phyloP scores from a whole-genome alignment of 768 basidiomycete genomes.

The Pisolithus sp. region DNA sequence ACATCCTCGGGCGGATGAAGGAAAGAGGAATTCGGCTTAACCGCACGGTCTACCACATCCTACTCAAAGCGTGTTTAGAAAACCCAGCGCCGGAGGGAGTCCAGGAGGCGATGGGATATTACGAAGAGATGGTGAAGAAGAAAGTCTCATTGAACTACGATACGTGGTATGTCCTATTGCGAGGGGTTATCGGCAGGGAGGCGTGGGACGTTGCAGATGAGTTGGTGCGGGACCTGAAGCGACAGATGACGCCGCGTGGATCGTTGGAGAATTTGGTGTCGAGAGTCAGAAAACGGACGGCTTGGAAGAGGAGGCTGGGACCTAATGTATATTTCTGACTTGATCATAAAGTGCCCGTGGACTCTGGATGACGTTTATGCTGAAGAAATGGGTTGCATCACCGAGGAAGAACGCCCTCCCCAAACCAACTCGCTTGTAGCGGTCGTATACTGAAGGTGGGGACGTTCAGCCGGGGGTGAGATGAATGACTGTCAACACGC shows the following conservation, averaged over 20 bases:
- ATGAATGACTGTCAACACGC: slow-evolving; percentile 24
- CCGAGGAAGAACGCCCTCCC: slow-evolving; percentile 61
- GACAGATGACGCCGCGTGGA: slow-evolving; percentile 39
- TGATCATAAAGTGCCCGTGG: slow-evolving; percentile 6
- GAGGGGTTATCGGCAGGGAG: slow-evolving; percentile 50
- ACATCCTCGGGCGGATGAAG: slow-evolving; percentile 56
- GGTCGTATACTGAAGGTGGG: slow-evolving; percentile 52
- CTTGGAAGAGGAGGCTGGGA: slow-evolving; percentile 24
- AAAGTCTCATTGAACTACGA: slow-evolving; percentile 46
- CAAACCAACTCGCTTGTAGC: slow-evolving; percentile 62
- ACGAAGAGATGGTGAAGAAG: slow-evolving; percentile 51
- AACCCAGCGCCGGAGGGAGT: slow-evolving; percentile 45
- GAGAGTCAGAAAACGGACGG: slow-evolving; percentile 38
- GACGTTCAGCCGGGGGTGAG: slow-evolving; percentile 7
- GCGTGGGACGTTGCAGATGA: slow-evolving; percentile 58
- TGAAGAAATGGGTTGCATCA: slow-evolving; percentile 15
- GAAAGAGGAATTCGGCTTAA: slow-evolving; percentile 47
- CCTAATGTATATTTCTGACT: slow-evolving; percentile 24
- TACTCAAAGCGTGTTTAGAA: slow-evolving; percentile 63
- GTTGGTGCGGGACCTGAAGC: slow-evolving; percentile 56
- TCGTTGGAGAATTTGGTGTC: slow-evolving; percentile 44
- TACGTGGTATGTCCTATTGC: slow-evolving; percentile 75
- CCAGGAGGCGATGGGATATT: slow-evolving; percentile 49
- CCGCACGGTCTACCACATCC: slow-evolving; percentile 67
- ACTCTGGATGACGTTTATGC: slow-evolving; percentile 8